These are phyloP conservation scores for Phialophora chinensis DNA, from an alignment of 2,329 filamentous ascomycete species.

Conservation along the genomic window DNA sequence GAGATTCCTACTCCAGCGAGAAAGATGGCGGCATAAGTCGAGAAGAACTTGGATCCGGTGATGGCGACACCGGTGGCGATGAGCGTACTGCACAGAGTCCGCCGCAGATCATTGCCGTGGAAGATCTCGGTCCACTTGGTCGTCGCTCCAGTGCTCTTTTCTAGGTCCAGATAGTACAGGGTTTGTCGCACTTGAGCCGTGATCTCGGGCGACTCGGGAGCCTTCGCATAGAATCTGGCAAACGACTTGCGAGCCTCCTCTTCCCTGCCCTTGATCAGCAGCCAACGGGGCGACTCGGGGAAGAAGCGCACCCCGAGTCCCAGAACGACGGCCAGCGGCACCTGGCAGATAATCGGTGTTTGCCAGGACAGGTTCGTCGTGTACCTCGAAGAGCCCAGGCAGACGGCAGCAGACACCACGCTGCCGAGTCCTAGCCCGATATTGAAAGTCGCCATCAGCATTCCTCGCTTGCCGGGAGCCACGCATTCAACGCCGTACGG, in stretches of 20 bases:
- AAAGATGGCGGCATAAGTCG: not conserved
- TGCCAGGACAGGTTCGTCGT: conserved; percentile 42
- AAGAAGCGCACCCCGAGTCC: conserved; percentile 50
- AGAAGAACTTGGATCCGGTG: not conserved
- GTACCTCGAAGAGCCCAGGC: conserved; percentile 39
- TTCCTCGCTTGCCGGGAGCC: conserved; percentile 58
- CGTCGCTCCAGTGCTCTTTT: not conserved
- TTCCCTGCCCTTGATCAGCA: conserved; percentile 51
- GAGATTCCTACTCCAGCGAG: not conserved
- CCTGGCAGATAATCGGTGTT: conserved; percentile 42
- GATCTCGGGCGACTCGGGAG: not conserved
- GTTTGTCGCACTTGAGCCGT: not conserved
- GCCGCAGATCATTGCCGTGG: not conserved
- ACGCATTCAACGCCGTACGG: conserved; percentile 60
- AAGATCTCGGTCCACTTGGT: conserved; percentile 1
- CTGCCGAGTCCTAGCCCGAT: conserved; percentile 41
- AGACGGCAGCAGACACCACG: conserved; percentile 40
- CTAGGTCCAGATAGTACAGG: not conserved
- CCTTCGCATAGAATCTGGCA: not conserved
- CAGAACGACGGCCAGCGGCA: conserved; percentile 40
- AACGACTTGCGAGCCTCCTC: conserved; percentile 50
- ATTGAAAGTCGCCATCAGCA: conserved; percentile 46
- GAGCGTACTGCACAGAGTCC: conserved; percentile 1
- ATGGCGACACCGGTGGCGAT: not conserved
- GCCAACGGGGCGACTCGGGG: conserved; percentile 55